These are phyloP conservation scores for Curvularia lunata DNA, from an alignment of 2,329 filamentous ascomycete genomes.

Conservation along the genomic window DNA sequence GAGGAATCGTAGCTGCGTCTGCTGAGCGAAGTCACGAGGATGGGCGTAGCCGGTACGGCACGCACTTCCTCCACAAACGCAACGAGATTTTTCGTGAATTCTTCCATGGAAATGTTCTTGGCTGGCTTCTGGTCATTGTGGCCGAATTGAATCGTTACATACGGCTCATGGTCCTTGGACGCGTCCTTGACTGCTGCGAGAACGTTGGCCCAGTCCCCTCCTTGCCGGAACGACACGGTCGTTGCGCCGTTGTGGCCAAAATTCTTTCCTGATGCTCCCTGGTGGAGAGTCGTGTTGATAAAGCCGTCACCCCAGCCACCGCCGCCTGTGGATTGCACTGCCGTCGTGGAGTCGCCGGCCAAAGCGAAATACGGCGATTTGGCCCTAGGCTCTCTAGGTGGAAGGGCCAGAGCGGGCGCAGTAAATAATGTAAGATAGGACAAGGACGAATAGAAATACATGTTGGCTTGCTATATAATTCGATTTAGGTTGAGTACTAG, in stretches of 20 bases:
- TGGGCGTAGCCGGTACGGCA: conserved; percentile 41
- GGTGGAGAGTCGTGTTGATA: conserved; percentile 54
- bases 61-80: conserved; percentile 46
- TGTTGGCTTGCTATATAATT: background rate
- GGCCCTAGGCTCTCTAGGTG: background rate
- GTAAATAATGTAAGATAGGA: conserved; percentile 5
- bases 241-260: conserved; percentile 61
- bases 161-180: conserved; percentile 51
- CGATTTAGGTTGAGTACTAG: background rate
- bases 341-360: conserved; percentile 48
- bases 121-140: conserved; percentile 64
- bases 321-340: conserved; percentile 30
- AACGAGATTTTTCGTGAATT: conserved; percentile 60
- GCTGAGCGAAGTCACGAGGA: conserved; percentile 62
- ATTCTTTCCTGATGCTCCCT: conserved; percentile 61
- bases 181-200: conserved; percentile 50
- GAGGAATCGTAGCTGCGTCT: conserved; percentile 55
- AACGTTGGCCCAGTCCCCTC: conserved; percentile 61
- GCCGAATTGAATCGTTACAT: conserved; percentile 65
- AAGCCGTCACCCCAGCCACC: conserved; percentile 65
- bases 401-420: conserved; percentile 5
- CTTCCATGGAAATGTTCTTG: conserved; percentile 52
- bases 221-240: conserved; percentile 60
- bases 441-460: conserved; percentile 7
- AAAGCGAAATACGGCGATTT: conserved; percentile 41